Evolutionary conservation across 495 filamentous ascomycete genomes (phyloP).

Genomic region (Penicillium crystallinum): DNA sequence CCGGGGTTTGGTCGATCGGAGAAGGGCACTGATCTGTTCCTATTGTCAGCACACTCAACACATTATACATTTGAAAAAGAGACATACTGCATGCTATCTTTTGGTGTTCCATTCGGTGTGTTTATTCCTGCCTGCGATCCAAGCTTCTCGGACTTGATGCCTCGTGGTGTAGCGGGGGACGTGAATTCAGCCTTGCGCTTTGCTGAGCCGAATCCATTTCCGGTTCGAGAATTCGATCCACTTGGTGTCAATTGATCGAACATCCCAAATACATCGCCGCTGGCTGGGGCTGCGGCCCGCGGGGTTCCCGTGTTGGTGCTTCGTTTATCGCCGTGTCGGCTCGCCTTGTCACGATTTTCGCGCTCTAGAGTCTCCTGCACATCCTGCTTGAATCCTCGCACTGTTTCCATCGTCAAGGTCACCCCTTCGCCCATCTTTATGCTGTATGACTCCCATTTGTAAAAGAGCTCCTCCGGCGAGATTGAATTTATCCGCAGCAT

Average conservation of each 20-base stretch:
- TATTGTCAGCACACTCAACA: slow-evolving; percentile 15
- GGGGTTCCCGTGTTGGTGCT: slow-evolving; percentile 55
- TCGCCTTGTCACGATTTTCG: slow-evolving; percentile 55
- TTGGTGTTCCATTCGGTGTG: slow-evolving; percentile 21
- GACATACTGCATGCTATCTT: slow-evolving; percentile 31
- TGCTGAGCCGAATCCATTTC: slow-evolving; percentile 45
- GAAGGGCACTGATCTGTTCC: slow-evolving; percentile 53
- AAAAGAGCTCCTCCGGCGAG: slow-evolving; percentile 76
- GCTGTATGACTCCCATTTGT: slow-evolving; percentile 96
- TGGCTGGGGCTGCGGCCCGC: slow-evolving; percentile 47
- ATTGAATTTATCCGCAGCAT: slow-evolving; percentile 79
- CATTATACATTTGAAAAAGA: neutral
- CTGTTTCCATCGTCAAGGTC: slow-evolving; percentile 61
- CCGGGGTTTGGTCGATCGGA: slow-evolving; percentile 69
- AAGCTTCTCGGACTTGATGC: slow-evolving; percentile 37
- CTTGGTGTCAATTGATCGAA: slow-evolving; percentile 73
- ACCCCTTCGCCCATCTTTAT: slow-evolving; percentile 87
- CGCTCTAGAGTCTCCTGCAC: slow-evolving; percentile 79
- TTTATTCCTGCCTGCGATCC: slow-evolving; percentile 31
- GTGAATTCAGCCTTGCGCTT: slow-evolving; percentile 61
- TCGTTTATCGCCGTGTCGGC: slow-evolving; percentile 58
- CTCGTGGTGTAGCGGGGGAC: slow-evolving; percentile 51
- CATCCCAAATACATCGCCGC: slow-evolving; percentile 80
- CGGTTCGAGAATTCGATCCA: slow-evolving; percentile 51
- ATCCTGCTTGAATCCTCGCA: slow-evolving; percentile 76